These are phyloP conservation scores for Kluyveromyces wickerhamii DNA, from an alignment of 805 yeast species.

Conservation along the genomic window DNA sequence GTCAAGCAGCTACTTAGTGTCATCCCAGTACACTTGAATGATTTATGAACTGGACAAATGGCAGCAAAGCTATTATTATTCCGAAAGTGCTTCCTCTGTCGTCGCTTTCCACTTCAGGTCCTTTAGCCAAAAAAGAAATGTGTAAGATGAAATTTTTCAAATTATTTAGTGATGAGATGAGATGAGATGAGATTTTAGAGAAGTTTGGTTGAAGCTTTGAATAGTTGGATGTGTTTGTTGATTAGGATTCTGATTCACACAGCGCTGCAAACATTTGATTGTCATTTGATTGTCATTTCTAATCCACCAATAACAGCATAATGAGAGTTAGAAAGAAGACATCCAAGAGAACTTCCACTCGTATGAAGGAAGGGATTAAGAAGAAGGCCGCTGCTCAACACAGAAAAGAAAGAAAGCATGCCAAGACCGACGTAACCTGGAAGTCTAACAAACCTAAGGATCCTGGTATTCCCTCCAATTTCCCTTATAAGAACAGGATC, in stretches of 20 bases:
- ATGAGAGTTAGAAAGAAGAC: slow-evolving; percentile 55
- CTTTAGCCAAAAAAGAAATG: background rate
- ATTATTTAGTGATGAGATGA: slow-evolving; percentile 12
- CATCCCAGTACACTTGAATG: too few relatives aligned
- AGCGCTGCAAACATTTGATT: too few relatives aligned
- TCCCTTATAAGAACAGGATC: slow-evolving; percentile 87
- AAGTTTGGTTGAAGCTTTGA: too few relatives aligned
- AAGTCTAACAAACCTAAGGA: slow-evolving; percentile 75
- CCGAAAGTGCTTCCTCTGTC: background rate
- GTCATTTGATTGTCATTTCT: too few relatives aligned
- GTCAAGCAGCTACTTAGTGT: too few relatives aligned
- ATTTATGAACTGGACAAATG: too few relatives aligned
- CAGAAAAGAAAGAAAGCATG: slow-evolving; percentile 70
- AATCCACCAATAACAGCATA: too few relatives aligned
- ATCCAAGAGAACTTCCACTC: slow-evolving; percentile 84
- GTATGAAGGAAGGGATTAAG: slow-evolving; percentile 92
- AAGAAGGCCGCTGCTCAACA: slow-evolving; percentile 91
- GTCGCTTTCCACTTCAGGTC: background rate
- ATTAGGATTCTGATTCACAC: too few relatives aligned
- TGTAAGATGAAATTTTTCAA: slow-evolving; percentile 3
- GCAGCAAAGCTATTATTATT: too few relatives aligned
- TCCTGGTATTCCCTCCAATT: slow-evolving; percentile 90
- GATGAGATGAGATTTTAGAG: slow-evolving; percentile 17
- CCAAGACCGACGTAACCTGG: slow-evolving; percentile 94
- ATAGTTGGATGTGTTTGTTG: too few relatives aligned